Evolutionary conservation across 805 yeast genomes (phyloP).

Genomic region (Metschnikowia peoriensis): DNA sequence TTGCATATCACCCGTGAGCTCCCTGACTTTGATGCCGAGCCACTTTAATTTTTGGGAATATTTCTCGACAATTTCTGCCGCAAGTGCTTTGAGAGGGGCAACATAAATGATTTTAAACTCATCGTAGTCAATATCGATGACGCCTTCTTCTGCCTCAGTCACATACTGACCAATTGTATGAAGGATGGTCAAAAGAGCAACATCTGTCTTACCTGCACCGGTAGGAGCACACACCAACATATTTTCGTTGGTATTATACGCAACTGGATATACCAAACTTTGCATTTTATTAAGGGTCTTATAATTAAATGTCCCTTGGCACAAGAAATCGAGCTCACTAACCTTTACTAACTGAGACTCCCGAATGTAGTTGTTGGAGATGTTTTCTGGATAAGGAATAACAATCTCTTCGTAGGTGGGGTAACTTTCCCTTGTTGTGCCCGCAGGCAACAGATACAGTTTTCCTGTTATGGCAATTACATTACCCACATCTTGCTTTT

Average conservation of each 20-base stretch:
- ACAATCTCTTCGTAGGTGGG: constrained; percentile 75
- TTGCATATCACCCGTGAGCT: constrained; percentile 95
- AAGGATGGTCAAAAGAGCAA: constrained; percentile 23
- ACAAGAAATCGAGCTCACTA: constrained; percentile 66
- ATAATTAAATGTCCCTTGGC: constrained; percentile 85
- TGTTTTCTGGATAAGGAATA: constrained; percentile 70
- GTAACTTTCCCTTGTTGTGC: constrained; percentile 64
- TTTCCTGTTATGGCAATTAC: constrained; percentile 74
- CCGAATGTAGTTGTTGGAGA: constrained; percentile 40
- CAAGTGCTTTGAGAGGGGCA: constrained; percentile 90
- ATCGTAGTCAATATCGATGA: constrained; percentile 69
- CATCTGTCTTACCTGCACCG: constrained; percentile 24
- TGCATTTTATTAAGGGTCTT: constrained; percentile 81
- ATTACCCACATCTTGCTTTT: constrained; percentile 58
- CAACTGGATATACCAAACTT: constrained; percentile 86
- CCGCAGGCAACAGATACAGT: constrained; percentile 74
- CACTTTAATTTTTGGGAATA: constrained; percentile 73
- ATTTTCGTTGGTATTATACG: constrained; percentile 89
- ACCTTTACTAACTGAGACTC: constrained; percentile 54
- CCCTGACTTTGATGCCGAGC: constrained; percentile 84
- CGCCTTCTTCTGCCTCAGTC: constrained; percentile 45
- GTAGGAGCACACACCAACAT: constrained; percentile 47
- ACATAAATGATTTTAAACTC: constrained; percentile 90
- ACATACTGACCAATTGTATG: constrained; percentile 76
- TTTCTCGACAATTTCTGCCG: constrained; percentile 95